Evolutionary conservation across 495 filamentous ascomycete genomes (phyloP).

Genomic region (Cladorrhinum samala): DNA sequence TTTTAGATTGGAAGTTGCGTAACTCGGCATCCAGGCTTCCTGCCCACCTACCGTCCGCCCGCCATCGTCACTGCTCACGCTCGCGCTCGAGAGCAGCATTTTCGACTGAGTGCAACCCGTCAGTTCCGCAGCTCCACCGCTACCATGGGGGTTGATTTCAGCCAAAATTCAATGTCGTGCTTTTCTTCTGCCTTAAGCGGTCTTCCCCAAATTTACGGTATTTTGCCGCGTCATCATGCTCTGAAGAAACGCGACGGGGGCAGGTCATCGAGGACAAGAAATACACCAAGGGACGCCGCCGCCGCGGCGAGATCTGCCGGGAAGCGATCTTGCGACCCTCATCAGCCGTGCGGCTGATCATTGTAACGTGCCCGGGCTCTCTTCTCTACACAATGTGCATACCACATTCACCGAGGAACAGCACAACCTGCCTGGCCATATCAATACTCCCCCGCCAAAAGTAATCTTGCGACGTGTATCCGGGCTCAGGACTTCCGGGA

Average conservation of each 20-base stretch:
- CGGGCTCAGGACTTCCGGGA: conserved; percentile 3
- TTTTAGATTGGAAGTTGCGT: too few relatives aligned
- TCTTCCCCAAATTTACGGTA: conserved; percentile 19
- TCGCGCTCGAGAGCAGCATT: too few relatives aligned
- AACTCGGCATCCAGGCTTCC: too few relatives aligned
- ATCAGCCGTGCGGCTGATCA: conserved; percentile 17
- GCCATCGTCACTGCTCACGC: too few relatives aligned
- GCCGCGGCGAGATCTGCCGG: conserved; percentile 26
- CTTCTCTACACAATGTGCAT: too few relatives aligned
- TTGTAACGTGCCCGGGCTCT: conserved; percentile 2
- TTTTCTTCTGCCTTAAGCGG: background rate
- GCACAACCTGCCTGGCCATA: too few relatives aligned
- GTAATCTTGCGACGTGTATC: background rate
- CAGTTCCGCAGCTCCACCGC: conserved; percentile 19
- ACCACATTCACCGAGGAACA: too few relatives aligned
- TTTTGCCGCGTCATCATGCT: conserved; percentile 25
- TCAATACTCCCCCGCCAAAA: background rate
- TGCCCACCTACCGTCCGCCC: too few relatives aligned
- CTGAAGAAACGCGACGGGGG: too few relatives aligned
- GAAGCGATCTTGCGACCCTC: conserved; percentile 19
- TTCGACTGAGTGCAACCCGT: background rate
- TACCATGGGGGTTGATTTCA: conserved; percentile 20
- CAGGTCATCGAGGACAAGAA: conserved; percentile 17
- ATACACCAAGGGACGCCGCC: conserved; percentile 16
- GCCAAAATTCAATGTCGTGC: conserved; percentile 24